These are phyloP conservation scores for Pleodorina starrii DNA, from an alignment of 139 green algal genomes.

Conservation along the genomic window DNA sequence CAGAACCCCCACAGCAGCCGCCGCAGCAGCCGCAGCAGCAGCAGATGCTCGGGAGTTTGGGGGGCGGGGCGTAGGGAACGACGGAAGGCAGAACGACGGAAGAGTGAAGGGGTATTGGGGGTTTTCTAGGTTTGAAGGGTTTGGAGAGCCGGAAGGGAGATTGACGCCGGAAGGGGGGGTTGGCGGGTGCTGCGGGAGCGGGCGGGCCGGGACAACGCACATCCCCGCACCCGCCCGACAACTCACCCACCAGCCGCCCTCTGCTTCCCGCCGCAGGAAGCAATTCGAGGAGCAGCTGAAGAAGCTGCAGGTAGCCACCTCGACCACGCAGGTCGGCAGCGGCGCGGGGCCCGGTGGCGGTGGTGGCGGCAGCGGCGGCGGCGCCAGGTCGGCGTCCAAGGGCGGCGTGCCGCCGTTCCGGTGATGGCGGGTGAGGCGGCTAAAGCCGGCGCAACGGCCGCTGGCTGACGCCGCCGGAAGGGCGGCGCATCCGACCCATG, in stretches of 20 bases:
- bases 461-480: too few species aligned
- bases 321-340: not conserved
- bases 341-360: not conserved
- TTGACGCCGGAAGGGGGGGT: not conserved
- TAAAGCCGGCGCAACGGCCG: too few species aligned
- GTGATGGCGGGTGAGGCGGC: too few species aligned
- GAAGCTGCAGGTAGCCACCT: conserved; percentile 3
- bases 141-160: too few species aligned
- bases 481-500: too few species aligned
- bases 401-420: not conserved
- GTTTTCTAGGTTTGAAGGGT: too few species aligned
- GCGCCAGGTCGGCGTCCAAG: not conserved
- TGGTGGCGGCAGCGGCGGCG: not conserved
- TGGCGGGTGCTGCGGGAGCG: not conserved
- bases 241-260: too few species aligned
- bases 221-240: not conserved
- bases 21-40: too few species aligned
- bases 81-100: not conserved
- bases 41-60: too few species aligned
- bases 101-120: not conserved
- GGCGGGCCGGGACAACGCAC: not conserved
- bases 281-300: conserved; percentile 41
- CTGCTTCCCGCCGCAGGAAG: too few species aligned
- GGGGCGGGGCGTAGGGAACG: not conserved
- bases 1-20: too few species aligned